Evolutionary conservation across 352 stramenopile species (phyloP), one percentile per base, ranked within the genome.

Genomic region (Phytophthora gonapodyides): DNA sequence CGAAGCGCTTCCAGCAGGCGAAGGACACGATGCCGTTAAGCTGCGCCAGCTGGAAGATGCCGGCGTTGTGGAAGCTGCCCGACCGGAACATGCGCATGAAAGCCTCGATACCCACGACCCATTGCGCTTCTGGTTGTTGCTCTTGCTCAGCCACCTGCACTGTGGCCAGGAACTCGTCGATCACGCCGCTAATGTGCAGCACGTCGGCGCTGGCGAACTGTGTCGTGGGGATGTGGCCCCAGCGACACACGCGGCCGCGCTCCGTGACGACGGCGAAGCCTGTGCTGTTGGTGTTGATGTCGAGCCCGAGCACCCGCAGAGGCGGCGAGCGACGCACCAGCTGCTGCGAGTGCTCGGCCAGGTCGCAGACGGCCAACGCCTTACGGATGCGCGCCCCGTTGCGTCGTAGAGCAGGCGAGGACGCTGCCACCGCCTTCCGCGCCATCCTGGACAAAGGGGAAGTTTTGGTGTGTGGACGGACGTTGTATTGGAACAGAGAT

Each of bases 21-120:
- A 88, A 95, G 38, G 82, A 93, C 38, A 93, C 84, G 48, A 93
- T 88, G 38, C 82, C 87, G 42, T 95, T 95, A 50, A 95, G 82
- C 61, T 95, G 87, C 27, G 84, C 87, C 31, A 95, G 67, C 58
- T 95, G 87, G 67, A 95, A 92, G 30, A 95, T 82, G 41, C 87
- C 87, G 52, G 87, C 85, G 61, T 88, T 93, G 73, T 95, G 81
- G 67, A 89, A 90, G 33, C 69, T 60, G 1, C 87, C 87, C 15
- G 81, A 78, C 53, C 76, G 73, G 67, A 89, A 95, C 77, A 88
- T 89, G 47, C 84, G 79, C 76, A 95, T 83, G 56, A 94, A 95
- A 36, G 89, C 87, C 70, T 95, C 87, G 49, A 95, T 88, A 48
- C 87, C 87, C 36, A 95, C 83, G 47, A 70, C 48, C 87, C 87